Base-by-base conservation (phyloP, 441 rosid genomes). In the Sinapis alba region DNA sequence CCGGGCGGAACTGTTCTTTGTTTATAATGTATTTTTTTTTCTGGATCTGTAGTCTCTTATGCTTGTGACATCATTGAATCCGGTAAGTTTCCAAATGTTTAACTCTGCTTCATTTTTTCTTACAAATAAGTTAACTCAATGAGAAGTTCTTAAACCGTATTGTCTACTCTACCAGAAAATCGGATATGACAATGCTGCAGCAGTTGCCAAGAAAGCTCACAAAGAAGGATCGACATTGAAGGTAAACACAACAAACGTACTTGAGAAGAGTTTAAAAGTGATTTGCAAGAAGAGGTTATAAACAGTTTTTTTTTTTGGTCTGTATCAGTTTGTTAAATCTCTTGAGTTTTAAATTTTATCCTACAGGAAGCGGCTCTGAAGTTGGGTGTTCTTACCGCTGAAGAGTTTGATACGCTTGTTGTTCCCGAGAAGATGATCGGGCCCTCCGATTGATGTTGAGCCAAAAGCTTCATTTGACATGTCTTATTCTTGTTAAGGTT, bases 351-450 rank as follows among this genome's bases (percentile, higher is more conserved):
- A 20, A 47, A 27, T 1, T 26, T 27, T 2, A 20, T 58, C 5
- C 6, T 64, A 51, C 85, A 91, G 98, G 94, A 91, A 4, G 90
- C 98, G 59, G 92, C 94, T 65, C 65, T 90, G 76, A 89, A 91
- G 64, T 91, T 93, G 1, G 84, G 90, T 54, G 91, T 93, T 57
- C 87, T 95, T n/a, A 82, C 83, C 5, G 69, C 86, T n/a, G 87
- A 93, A 81, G 99, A 95, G 84, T 95, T 95, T 61, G 97, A 93
- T 69, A 79, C 53, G 26, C 96, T 95, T 41, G 99, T 95, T 74
- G 97, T 95, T 47, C 99, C 99, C 2, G 94, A 89, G 86, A 95
- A 91, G 78, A 95, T 93, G 98, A 89, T 95, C 28, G 97, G 97
- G 34, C 99, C 99, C 54, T 81, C 94, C 12, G 87, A 81, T 75